Conservation (phyloP, 805 yeast species). For the Myxozyma mucilagina region DNA sequence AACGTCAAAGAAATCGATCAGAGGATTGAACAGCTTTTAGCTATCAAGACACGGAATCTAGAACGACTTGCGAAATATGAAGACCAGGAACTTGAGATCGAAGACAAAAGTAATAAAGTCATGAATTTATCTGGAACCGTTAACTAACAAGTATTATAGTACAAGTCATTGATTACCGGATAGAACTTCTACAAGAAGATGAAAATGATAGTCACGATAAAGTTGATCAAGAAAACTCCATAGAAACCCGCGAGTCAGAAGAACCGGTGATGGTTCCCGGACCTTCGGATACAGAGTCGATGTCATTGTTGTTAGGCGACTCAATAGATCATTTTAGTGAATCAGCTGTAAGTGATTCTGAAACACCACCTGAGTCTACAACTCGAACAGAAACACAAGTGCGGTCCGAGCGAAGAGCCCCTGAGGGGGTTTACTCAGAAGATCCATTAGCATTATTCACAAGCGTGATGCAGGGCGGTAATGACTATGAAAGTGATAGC, state of each 20-base stretch:
- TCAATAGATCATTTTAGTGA: slow-evolving; percentile 18
- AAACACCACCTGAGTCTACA: background rate
- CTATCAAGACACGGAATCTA: slow-evolving; percentile 8
- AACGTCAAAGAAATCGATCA: slow-evolving; percentile 24
- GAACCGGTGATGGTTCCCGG: slow-evolving; percentile 1
- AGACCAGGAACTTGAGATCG: slow-evolving; percentile 28
- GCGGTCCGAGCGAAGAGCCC: background rate
- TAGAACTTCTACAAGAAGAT: slow-evolving; percentile 30
- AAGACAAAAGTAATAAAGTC: slow-evolving; percentile 14
- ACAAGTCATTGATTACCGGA: slow-evolving; percentile 30
- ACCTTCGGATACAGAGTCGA: slow-evolving; percentile 20
- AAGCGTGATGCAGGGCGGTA: background rate
- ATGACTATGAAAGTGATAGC: background rate
- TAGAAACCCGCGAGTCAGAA: background rate
- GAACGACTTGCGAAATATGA: slow-evolving; percentile 25
- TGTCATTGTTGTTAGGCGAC: slow-evolving; percentile 17
- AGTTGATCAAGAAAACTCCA: background rate
- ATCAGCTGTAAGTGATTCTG: slow-evolving; percentile 3
- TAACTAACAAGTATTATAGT: slow-evolving; percentile 3
- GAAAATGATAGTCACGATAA: slow-evolving; percentile 9
- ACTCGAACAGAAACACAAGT: background rate
- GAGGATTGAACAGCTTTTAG: slow-evolving; percentile 19
- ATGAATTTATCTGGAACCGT: background rate
- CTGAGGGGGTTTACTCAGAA: background rate
- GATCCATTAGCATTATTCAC: background rate